These are phyloP conservation scores for Tritrichomonas foetus DNA, from an alignment of 208 protist genomes.

Conservation along the genomic window DNA sequence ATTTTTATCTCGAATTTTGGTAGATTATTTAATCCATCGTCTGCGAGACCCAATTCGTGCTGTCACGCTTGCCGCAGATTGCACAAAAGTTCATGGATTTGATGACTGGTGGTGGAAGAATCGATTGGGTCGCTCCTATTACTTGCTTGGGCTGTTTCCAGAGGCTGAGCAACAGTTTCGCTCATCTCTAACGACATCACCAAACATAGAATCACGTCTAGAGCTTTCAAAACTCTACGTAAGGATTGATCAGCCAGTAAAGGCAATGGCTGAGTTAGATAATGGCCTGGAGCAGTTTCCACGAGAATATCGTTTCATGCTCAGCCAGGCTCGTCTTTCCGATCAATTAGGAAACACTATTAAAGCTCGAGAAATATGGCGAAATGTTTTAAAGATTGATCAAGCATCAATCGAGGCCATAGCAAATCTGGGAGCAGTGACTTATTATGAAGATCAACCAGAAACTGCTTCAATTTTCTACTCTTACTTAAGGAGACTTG, in stretches of 20 bases:
- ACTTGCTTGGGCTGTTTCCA: background rate
- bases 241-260: constrained; percentile 30
- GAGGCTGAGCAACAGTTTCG: constrained; percentile 9
- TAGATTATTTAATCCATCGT: constrained; percentile 25
- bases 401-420: background rate
- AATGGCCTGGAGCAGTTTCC: background rate
- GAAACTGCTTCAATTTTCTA: constrained; percentile 2
- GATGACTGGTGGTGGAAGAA: constrained; percentile 43
- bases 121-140: constrained; percentile 3
- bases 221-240: constrained; percentile 15
- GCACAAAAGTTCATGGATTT: background rate
- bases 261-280: background rate
- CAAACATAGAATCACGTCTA: background rate
- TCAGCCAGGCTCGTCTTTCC: background rate
- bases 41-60: background rate
- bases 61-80: background rate
- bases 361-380: background rate
- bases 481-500: background rate
- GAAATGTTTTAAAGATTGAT: constrained; percentile 25
- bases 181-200: background rate
- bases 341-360: background rate
- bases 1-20: background rate
- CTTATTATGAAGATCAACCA: constrained; percentile 40
- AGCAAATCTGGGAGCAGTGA: background rate
- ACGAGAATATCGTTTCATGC: background rate